Base-by-base conservation (phyloP, 177 flowering plant species). In the Telopea speciosissima region DNA sequence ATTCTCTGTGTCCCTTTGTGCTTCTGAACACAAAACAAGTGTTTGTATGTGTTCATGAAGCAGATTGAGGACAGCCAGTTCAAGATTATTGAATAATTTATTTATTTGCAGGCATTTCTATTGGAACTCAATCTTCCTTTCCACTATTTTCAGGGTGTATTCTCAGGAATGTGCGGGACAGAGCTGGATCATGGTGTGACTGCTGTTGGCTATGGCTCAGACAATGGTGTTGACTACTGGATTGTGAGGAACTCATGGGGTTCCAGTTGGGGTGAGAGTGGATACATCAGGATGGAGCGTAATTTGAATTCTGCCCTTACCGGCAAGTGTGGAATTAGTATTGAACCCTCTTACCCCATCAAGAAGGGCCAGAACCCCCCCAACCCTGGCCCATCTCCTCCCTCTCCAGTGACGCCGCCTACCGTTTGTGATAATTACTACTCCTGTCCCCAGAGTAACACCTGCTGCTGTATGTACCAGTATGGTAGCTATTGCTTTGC, bases 181-280 rank as follows among this genome's bases (percentile, higher is more conserved):
- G 74, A 70, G 4, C 73, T 91, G 70, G 94, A 89, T 78, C 97
- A 91, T 77, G 90, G 90, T 70, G 92, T 91, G 61, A 52, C 75
- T 26, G 91, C 82, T 10, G 88, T 91, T 69, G 97, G 97, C 13
- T 91, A 89, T 69, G 94, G 97, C 44, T 75, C 88, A 13, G 92
- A 88, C 63, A 76, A 82, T 62, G 94, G 92, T 8, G 54, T 45
- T 54, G 92, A 89, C 69, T 91, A 85, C 75, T 90, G 93, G 96
- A 80, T 90, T 59, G 89, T 90, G 28, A 83, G 65, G 74, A 90
- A 89, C 81, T 90, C 96, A n/a, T 90, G 96, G 96, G 93, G 92
- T 49, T 31, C 62, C 2, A 75, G 72, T 68, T 90, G 96, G 96
- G 96, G 93, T 52, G 96, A 90, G 77, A 7, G 25, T 1, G 96